phyloP scores from a whole-genome alignment of 345 rosid species.

The Eutrema heterophyllum region DNA sequence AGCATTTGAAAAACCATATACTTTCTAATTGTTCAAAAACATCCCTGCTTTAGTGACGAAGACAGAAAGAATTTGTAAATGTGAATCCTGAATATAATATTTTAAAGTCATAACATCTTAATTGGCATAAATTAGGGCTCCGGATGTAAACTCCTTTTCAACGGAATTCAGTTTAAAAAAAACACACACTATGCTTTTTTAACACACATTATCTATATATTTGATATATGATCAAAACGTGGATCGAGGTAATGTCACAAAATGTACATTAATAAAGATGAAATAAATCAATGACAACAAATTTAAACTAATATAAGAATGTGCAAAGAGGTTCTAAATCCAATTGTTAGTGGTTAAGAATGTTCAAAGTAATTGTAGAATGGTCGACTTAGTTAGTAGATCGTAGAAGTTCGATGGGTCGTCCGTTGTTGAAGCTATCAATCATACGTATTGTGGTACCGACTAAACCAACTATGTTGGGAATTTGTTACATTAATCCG shows the following conservation, averaged over 20 bases:
- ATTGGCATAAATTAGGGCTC: not conserved
- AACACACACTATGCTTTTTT: not conserved
- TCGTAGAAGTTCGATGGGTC: not conserved
- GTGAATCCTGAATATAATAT: not conserved
- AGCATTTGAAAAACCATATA: not conserved
- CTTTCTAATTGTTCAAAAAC: not conserved
- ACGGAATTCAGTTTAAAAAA: not conserved
- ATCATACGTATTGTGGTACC: conserved; percentile 11
- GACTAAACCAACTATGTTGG: conserved; percentile 10
- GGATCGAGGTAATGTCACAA: conserved; percentile 16
- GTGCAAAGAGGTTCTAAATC: not conserved
- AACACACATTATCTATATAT: not conserved
- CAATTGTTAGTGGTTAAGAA: not conserved
- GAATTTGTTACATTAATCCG: not conserved
- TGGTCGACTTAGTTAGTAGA: not conserved
- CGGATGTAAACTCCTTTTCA: not conserved
- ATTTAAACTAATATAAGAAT: not conserved
- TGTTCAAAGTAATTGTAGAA: not conserved
- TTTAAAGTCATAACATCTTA: not conserved
- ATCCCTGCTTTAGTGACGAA: not conserved
- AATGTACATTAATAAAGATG: not conserved
- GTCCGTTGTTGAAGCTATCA: not conserved
- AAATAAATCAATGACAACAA: not conserved
- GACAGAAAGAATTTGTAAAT: no score
- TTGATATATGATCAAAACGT: conserved; percentile 21